Evolutionary conservation across 805 yeast species (phyloP), one percentile per base, ranked within the genome.

Genomic region (Clavispora carvajalis): DNA sequence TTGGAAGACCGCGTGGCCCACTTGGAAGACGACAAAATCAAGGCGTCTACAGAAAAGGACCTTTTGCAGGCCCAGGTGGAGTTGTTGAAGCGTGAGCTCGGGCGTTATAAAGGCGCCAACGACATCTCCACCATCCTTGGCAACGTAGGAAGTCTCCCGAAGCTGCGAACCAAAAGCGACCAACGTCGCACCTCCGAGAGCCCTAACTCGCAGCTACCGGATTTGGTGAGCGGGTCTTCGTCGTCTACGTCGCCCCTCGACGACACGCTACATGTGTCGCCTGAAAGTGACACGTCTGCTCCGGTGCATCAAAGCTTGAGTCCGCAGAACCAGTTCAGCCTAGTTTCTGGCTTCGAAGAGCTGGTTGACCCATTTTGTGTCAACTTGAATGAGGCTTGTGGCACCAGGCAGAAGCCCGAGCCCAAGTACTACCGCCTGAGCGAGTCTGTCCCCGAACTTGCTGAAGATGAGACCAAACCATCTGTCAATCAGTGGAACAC

Each of bases 361-460:
- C 80, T 82, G 49, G 80, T 82, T 40, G 74, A 76, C 44, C 78
- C 77, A 22, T 91, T 91, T 58, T 91, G 98, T 57, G 75, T 76
- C 19, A 77, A 80, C 51, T 71, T 91, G 55, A 76, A 77, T 46
- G 74, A 79, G 58, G 97, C 89, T 1, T 90, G 97, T 62, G 97
- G 96, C 13, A 80, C 82, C 6, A 80, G 71, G 52, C 72, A 72
- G 12, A 63, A 76, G 47, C 95, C 93, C 3, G 58, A 81, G 4
- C 95, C 96, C 3, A 64, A 66, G 44, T 60, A 45, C 40, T 54
- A 57, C 37, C 48, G 60, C 15, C 41, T 37, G 35, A 30, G 46
- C 21, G 38, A 33, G 15, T 25, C 41, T 5, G 39, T 31, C 18
- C 47, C 50, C 24, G 41, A 38, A 10, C 23, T 38, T 5, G 35